Percentiles rank a stretch among this genome's conserved stretches.
phyloP scores from a whole-genome alignment of 148 eudicot species.

The Camellia sinensis region DNA sequence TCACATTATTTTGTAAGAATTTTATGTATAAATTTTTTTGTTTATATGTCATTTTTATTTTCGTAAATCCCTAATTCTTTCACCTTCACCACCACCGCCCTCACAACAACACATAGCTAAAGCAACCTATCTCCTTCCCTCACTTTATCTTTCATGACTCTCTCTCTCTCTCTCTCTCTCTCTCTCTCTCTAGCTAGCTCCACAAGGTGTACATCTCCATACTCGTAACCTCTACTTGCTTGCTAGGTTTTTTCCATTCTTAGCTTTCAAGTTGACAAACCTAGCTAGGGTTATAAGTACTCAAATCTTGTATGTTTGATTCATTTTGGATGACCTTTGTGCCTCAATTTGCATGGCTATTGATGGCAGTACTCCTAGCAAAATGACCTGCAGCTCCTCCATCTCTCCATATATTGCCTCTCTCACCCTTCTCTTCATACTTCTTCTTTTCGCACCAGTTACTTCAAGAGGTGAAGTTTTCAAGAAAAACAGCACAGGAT shows the following conservation, averaged over 20 bases:
- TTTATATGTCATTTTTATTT: too few relatives aligned
- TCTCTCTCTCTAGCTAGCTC: neutral
- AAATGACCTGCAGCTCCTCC: slow-evolving; percentile 12
- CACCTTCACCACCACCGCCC: neutral
- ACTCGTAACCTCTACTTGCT: neutral
- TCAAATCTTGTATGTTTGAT: neutral
- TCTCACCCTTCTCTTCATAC: slow-evolving; percentile 9
- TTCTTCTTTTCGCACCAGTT: slow-evolving; percentile 9
- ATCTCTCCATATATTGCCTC: slow-evolving; percentile 7
- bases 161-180: neutral
- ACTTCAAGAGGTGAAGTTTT: neutral
- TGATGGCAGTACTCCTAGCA: slow-evolving; percentile 12
- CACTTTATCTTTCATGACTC: neutral
- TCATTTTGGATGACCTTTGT: neutral
- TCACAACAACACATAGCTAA: slow-evolving; percentile 3
- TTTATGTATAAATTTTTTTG: too few relatives aligned
- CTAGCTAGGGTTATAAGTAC: too few relatives aligned
- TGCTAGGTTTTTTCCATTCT: neutral
- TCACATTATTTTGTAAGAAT: too few relatives aligned
- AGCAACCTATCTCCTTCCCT: slow-evolving; percentile 13
- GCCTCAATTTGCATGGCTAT: neutral
- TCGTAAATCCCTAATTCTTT: neutral
- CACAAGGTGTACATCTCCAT: neutral
- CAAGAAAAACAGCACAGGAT: neutral
- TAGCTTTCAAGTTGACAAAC: neutral